phyloP scores from a whole-genome alignment of 768 basidiomycete genomes.

The Pisolithus tinctorius region DNA sequence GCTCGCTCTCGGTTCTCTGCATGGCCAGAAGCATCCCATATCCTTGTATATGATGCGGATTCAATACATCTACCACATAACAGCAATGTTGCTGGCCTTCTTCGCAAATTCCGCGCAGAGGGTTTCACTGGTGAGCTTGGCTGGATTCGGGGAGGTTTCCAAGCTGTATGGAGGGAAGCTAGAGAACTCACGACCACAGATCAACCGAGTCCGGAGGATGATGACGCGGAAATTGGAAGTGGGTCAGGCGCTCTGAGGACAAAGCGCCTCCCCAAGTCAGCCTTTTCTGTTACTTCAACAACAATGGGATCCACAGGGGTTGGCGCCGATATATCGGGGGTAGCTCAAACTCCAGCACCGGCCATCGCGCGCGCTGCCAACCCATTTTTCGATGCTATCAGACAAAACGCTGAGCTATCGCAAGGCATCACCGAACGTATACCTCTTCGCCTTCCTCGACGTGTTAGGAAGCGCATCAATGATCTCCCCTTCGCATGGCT shows the following conservation, averaged over 20 bases:
- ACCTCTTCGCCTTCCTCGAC: conserved; percentile 50
- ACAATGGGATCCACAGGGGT: conserved; percentile 19
- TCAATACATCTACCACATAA: conserved; percentile 51
- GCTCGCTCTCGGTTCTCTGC: conserved; percentile 53
- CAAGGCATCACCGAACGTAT: conserved; percentile 75
- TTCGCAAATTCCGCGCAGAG: conserved; percentile 66
- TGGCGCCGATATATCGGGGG: not conserved
- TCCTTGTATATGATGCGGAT: conserved; percentile 86
- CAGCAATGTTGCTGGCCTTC: conserved; percentile 63
- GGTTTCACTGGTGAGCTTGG: conserved; percentile 56
- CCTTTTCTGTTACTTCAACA: conserved; percentile 50
- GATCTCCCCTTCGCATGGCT: conserved; percentile 83
- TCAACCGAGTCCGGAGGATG: conserved; percentile 43
- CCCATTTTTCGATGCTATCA: conserved; percentile 94
- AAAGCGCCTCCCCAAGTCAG: conserved; percentile 54
- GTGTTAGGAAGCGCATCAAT: conserved; percentile 48
- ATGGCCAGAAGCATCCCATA: conserved; percentile 53
- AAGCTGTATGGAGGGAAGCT: conserved; percentile 53
- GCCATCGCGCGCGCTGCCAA: conserved; percentile 39
- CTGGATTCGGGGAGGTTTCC: conserved; percentile 83
- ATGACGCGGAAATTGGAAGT: conserved; percentile 34
- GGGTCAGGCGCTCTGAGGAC: conserved; percentile 39
- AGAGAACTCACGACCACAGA: conserved; percentile 47
- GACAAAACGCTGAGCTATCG: conserved; percentile 79
- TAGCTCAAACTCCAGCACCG: conserved; percentile 15